Evolutionary conservation across 768 basidiomycete species (phyloP), one percentile per base, ranked within the genome.

Genomic region (Suillus weaverae): DNA sequence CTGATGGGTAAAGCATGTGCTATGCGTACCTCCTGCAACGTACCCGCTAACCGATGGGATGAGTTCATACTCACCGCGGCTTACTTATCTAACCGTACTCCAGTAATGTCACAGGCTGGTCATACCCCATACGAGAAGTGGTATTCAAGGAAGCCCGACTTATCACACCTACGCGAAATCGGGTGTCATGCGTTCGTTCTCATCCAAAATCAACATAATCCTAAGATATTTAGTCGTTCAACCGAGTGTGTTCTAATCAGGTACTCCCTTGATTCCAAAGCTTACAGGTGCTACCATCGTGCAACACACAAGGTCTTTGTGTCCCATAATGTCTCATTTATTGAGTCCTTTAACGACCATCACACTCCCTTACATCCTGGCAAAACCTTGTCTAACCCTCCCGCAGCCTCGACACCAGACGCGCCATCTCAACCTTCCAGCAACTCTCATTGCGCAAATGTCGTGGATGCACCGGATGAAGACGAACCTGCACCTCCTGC

Each of bases 21-120:
- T 0, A 79, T 80, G 76, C 68, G 68, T 0, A 62, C 73, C 26
- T 71, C 71, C 16, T 66, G 69, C 16, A 65, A 69, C 0, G 61
- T 68, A 3, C 79, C 77, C 0, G 55, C 67, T 11, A 70, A 72
- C 53, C 64, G 72, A 0, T 80, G 79, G 79, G 72, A 76, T 32
- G 74, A 80, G 50, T 74, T 79, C 32, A 72, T 76, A 41, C 50
- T 76, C 0, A 77, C 77, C 3, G 71, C 77, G 0, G 51, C 61
- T 1, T 72, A 78, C 44, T 61, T 79, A 8, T 11, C 60, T 2
- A 73, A 66, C 5, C 70, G 73, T 41, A 67, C 65, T 22, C 73
- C 74, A 0, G 68, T 72, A 66, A 4, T 67, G 64, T 59, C 71
- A 62, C 62, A 64, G 62, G 11, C 63, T 26, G 32, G 69, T 65